Evolutionary conservation across 208 protist species (phyloP), one percentile per base, ranked within the genome.

Genomic region (Vickermania spadyakhi): DNA sequence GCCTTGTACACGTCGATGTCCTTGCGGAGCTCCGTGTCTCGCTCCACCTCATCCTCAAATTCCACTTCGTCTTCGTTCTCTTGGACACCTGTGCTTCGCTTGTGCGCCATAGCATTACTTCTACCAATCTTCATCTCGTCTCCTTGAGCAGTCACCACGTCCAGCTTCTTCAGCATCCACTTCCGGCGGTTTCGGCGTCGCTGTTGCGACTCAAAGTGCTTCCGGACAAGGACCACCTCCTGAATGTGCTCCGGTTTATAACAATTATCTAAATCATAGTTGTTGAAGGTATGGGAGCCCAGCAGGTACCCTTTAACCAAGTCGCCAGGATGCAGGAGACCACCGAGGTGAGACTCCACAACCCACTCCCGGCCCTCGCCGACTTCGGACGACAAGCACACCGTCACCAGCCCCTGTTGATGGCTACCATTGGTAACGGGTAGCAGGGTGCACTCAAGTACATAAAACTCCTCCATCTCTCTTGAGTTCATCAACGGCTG

Each of bases 331-430:
- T 97, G 84, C 14, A 99, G 75, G 13, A 98, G 31, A 28, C 81
- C 78, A 28, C 96, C 97, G 2, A 99, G 81, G 73, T 99, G 96
- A 1, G 94, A 96, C 56, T 89, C 74, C 45, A 94, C 80, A 31
- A 98, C 91, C 60, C 80, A 94, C 56, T 89, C 91, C 28, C 98
- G 89, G 54, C 97, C 98, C 28, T 72, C 72, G 22, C 97, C 97
- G 7, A 99, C 90, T 70, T 99, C 98, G 22, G 65, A 64, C 0
- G 75, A 81, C n/a, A 98, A 77, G 50, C 95, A 98, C 21, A 99
- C 84, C 41, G 96, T 96, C 27, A 98, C 80, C 23, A 99, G 86
- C 1, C 91, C 94, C 5, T 98, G 78, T 50, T 91, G 75, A 56
- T 89, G 86, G 25, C 66, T 85, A 28, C 86, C 90, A 62, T 96